Evolutionary conservation across 306 rosid species (phyloP), one percentile per base, ranked within the genome.

Genomic region (Echinosophora koreensis): DNA sequence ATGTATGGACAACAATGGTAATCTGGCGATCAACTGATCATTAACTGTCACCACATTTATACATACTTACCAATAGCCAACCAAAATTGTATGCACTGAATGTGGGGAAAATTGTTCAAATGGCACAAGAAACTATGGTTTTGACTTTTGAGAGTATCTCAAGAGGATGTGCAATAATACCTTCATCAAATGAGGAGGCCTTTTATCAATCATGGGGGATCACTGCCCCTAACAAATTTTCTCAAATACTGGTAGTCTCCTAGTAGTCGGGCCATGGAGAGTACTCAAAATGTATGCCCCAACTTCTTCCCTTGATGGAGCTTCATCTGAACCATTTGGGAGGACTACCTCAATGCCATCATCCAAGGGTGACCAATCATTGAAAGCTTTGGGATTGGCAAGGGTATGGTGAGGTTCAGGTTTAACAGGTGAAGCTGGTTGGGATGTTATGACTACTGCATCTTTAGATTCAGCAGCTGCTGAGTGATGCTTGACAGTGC

Each of bases 361-460:
- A 62, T 91, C 98, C 77, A 78, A 62, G 15, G 94, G 96, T 41
- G 89, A 94, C 97, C 98, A 94, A 41, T 86, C 81, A 12, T 11
- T 12, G 62, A 8, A 28, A 71, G 65, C n/a, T 10, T 34, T 54
- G 39, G 55, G 42, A 14, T 68, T 12, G 67, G 60, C 50, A 22
- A 47, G 76, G 22, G 51, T 44, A 30, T 37, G 56, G 17, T 32
- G 50, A 44, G 22, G 57, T 62, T 69, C 47, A 41, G 80, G 74
- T 17, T 55, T 62, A 8, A 41, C 17, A 0, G 69, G 75, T n/a
- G 87, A 73, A 44, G 78, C 64, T 55, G 80, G 82, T 73, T 61
- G 81, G 57, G 81, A 52, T 41, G 58, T 52, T 34, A 44, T 17
- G 8, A 55, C 55, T 5, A 55, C 55, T 44, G 5, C 52, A 55